Evolutionary conservation across 1,139 yeast species (phyloP).

Genomic region (Kodamaea ohmeri): DNA sequence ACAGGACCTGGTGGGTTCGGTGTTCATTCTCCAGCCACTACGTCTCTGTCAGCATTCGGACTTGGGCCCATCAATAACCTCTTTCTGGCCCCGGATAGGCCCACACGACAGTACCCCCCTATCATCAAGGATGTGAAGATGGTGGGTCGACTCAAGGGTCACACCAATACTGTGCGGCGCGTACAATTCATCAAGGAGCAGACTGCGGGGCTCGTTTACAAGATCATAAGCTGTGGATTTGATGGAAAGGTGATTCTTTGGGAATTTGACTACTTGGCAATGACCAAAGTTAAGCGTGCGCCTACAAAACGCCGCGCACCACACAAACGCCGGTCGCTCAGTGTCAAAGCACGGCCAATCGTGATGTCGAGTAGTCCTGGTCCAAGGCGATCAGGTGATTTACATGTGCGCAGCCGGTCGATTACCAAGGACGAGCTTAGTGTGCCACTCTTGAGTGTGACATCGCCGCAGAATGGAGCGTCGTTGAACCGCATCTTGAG

Average conservation of each 20-base stretch:
- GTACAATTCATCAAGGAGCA: constrained; percentile 33
- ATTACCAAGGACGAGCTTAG: constrained; percentile 14
- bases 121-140: constrained; percentile 42
- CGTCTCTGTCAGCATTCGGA: too few relatives aligned
- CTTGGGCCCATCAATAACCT: neutral
- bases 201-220: constrained; percentile 35
- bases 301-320: constrained; percentile 8
- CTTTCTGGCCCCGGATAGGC: neutral
- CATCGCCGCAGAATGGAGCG: constrained; percentile 11
- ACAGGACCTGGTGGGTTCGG: neutral
- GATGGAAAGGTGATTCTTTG: constrained; percentile 68
- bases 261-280: constrained; percentile 68
- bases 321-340: constrained; percentile 7
- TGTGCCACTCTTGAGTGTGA: constrained; percentile 11
- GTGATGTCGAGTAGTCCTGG: constrained; percentile 11
- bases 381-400: constrained; percentile 10
- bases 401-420: constrained; percentile 16
- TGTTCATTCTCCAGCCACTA: too few relatives aligned
- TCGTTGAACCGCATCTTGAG: constrained; percentile 15
- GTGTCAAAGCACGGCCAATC: constrained; percentile 7
- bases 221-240: constrained; percentile 65
- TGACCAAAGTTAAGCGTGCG: constrained; percentile 46
- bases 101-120: constrained; percentile 27
- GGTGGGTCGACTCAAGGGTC: constrained; percentile 59
- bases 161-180: constrained; percentile 59